phyloP scores from a whole-genome alignment of 2,329 filamentous ascomycete species.

The Aotearoamyces nothofagi region DNA sequence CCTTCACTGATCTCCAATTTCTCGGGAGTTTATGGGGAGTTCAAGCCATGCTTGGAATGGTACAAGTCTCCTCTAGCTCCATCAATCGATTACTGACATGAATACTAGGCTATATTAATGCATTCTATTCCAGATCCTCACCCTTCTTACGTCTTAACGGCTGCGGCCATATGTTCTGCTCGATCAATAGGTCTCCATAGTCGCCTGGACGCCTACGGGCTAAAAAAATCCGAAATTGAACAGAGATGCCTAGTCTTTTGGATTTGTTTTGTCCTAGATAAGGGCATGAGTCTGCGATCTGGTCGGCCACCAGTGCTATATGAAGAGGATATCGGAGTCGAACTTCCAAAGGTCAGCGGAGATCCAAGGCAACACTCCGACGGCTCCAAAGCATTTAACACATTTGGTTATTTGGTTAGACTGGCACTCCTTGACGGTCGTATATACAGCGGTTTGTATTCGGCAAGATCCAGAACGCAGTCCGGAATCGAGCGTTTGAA shows the following conservation, averaged over 20 bases:
- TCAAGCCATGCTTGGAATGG: constrained; percentile 5
- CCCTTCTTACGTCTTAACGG: constrained; percentile 3
- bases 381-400: constrained; percentile 1
- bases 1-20: constrained; percentile 5
- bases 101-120: constrained; percentile 1
- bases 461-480: constrained; percentile 2
- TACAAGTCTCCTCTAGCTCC: no score
- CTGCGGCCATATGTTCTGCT: constrained; percentile 2
- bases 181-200: constrained; percentile 3
- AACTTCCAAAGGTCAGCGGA: constrained; percentile 1
- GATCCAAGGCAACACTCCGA: not conserved
- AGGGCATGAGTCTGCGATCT: constrained; percentile 3
- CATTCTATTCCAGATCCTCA: constrained; percentile 2
- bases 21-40: constrained; percentile 3
- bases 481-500: constrained; percentile 3
- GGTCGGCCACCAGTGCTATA: constrained; percentile 3
- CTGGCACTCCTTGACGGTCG: constrained; percentile 5
- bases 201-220: constrained; percentile 1
- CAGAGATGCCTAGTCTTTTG: constrained; percentile 3
- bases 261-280: constrained; percentile 2
- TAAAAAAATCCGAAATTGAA: constrained; percentile 1
- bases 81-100: no score
- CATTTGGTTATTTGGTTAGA: constrained; percentile 3
- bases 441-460: constrained; percentile 5
- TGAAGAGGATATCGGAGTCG: constrained; percentile 4